A percentile compares a stretch with the other conserved stretches of the same genome.
phyloP scores from a whole-genome alignment of 257 asterid genomes.

The Capsicum pubescens region DNA sequence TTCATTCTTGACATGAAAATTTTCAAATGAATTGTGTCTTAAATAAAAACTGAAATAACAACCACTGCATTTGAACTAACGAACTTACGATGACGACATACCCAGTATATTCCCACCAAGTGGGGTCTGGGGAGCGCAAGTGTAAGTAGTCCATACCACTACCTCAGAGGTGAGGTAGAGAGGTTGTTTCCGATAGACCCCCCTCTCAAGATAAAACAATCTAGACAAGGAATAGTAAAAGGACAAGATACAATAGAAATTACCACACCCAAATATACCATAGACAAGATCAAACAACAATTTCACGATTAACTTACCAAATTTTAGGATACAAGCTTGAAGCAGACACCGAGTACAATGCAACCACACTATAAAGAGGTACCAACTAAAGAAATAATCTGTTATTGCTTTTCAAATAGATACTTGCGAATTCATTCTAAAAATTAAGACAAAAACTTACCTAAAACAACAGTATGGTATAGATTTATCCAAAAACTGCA shows the following conservation, averaged over 20 bases:
- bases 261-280: too few species aligned
- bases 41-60: neutral
- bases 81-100: neutral
- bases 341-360: constrained; percentile 1
- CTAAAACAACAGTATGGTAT: constrained; percentile 16
- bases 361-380: constrained; percentile 24
- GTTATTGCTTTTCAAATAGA: constrained; percentile 18
- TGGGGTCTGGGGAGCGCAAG: too few species aligned
- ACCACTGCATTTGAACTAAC: neutral
- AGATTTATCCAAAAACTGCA: constrained; percentile 19
- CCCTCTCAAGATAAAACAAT: too few species aligned
- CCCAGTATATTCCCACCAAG: too few species aligned
- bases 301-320: neutral
- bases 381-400: constrained; percentile 21
- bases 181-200: too few species aligned
- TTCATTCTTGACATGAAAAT: neutral
- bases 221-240: too few species aligned
- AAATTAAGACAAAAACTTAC: constrained; percentile 24
- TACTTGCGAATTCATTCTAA: neutral
- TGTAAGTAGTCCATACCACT: too few species aligned
- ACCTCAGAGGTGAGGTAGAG: too few species aligned
- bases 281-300: constrained; percentile 3
- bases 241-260: too few species aligned
- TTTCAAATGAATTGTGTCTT: neutral
- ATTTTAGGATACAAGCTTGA: constrained; percentile 15